A percentile compares a stretch with the other conserved stretches of the same genome.
Evolutionary conservation across 257 asterid genomes (phyloP).

Genomic region (Coffea eugenioides): DNA sequence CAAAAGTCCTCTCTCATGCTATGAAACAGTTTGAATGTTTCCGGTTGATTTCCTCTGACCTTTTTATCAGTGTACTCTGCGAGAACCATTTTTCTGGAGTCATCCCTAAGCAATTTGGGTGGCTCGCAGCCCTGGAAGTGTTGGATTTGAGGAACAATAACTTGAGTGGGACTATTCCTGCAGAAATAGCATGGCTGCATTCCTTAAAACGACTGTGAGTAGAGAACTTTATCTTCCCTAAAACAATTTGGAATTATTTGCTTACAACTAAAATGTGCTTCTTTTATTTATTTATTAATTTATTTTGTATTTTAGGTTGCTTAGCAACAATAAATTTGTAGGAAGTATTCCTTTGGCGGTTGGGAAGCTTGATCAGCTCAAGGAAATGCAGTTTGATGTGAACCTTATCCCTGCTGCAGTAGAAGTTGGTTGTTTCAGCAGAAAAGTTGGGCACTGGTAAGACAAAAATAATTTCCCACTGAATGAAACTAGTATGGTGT

Average conservation of each 20-base stretch:
- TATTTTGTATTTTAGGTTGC: constrained; percentile 48
- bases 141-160: constrained; percentile 75
- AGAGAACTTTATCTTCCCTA: background rate
- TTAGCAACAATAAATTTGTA: constrained; percentile 65
- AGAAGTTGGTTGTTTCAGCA: constrained; percentile 52
- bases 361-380: constrained; percentile 56
- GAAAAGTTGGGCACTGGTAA: constrained; percentile 84
- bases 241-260: background rate
- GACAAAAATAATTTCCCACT: constrained; percentile 10
- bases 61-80: constrained; percentile 44
- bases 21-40: background rate
- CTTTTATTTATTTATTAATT: background rate
- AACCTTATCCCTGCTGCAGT: constrained; percentile 42
- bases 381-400: constrained; percentile 55
- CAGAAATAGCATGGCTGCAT: constrained; percentile 61
- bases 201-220: constrained; percentile 66
- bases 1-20: background rate
- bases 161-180: constrained; percentile 71
- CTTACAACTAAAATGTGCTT: background rate
- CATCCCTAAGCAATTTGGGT: constrained; percentile 68
- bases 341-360: constrained; percentile 71
- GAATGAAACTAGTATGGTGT: background rate
- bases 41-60: background rate
- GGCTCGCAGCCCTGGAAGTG: constrained; percentile 55
- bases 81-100: constrained; percentile 64